Evolutionary conservation across 2,329 filamentous ascomycete species (phyloP).

Genomic region (Periconia sp.): DNA sequence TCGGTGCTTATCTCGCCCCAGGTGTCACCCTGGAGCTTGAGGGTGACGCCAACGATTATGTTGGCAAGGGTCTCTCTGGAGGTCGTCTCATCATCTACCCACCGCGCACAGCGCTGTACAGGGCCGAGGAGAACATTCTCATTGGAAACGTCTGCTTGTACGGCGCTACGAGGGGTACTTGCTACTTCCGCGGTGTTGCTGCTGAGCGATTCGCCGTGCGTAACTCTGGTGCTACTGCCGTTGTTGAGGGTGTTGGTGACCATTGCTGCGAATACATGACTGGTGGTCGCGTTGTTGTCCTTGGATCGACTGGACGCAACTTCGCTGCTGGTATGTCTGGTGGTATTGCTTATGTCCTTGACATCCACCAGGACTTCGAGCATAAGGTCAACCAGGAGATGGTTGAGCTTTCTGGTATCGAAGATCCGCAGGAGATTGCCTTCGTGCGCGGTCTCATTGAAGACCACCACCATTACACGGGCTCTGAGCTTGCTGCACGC

Average conservation of each 20-base stretch:
- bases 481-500: conserved; percentile 90
- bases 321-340: conserved; percentile 99
- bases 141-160: conserved; percentile 96
- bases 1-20: conserved; percentile 90
- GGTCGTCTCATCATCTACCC: conserved; percentile 94
- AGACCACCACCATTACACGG: conserved; percentile 97
- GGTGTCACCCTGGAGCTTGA: conserved; percentile 95
- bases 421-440: conserved; percentile 86
- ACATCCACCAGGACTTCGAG: conserved; percentile 87
- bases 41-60: conserved; percentile 95
- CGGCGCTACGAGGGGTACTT: conserved; percentile 86
- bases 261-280: conserved; percentile 99
- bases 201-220: conserved; percentile 96
- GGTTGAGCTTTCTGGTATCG: conserved; percentile 86
- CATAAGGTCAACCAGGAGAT: conserved; percentile 97
- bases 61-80: conserved; percentile 93
- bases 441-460: conserved; percentile 91
- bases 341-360: conserved; percentile 93
- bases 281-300: conserved; percentile 84
- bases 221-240: conserved; percentile 94
- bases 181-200: conserved; percentile 96
- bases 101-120: conserved; percentile 87
- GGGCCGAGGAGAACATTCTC: conserved; percentile 93
- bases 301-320: conserved; percentile 91
- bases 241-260: conserved; percentile 95